Conservation (phyloP, 305 asterid species). For the Fraxinus baroniana region DNA sequence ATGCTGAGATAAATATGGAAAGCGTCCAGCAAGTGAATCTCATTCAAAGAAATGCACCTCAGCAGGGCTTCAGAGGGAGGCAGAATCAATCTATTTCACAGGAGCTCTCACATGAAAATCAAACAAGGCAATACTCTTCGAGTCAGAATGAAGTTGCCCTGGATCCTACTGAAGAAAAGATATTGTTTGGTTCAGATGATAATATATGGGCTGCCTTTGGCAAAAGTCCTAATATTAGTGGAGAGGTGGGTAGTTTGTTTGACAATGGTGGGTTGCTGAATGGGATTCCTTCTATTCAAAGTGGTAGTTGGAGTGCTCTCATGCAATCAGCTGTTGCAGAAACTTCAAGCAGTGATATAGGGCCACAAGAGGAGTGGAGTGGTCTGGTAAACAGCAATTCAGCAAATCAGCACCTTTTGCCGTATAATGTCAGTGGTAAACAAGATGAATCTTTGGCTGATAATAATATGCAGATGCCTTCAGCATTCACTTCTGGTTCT, state of each 20-base stretch:
- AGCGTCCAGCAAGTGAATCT: slow-evolving; percentile 50
- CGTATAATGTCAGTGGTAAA: slow-evolving; percentile 40
- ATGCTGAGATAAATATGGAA: slow-evolving; percentile 36
- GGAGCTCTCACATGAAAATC: slow-evolving; percentile 43
- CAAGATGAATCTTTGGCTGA: slow-evolving; percentile 35
- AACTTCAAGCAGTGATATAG: slow-evolving; percentile 58
- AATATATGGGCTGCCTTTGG: slow-evolving; percentile 82
- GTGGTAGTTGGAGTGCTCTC: slow-evolving; percentile 93
- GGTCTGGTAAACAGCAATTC: slow-evolving; percentile 52
- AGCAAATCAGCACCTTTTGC: slow-evolving; percentile 36
- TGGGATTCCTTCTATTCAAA: slow-evolving; percentile 59
- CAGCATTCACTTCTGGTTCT: slow-evolving; percentile 42
- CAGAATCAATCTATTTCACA: slow-evolving; percentile 43
- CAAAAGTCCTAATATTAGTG: slow-evolving; percentile 44
- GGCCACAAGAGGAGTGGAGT: slow-evolving; percentile 70
- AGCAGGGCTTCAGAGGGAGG: slow-evolving; percentile 39
- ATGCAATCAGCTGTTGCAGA: slow-evolving; percentile 94
- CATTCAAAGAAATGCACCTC: slow-evolving; percentile 40
- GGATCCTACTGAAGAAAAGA: slow-evolving; percentile 87
- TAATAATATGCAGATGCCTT: slow-evolving; percentile 33
- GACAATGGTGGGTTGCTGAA: slow-evolving; percentile 45
- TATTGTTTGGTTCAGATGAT: slow-evolving; percentile 90
- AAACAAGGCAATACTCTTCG: slow-evolving; percentile 32
- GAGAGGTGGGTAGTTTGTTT: slow-evolving; percentile 52
- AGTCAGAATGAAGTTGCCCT: slow-evolving; percentile 60